phyloP scores from a whole-genome alignment of 306 rosid genomes.

The Echinosophora koreensis region DNA sequence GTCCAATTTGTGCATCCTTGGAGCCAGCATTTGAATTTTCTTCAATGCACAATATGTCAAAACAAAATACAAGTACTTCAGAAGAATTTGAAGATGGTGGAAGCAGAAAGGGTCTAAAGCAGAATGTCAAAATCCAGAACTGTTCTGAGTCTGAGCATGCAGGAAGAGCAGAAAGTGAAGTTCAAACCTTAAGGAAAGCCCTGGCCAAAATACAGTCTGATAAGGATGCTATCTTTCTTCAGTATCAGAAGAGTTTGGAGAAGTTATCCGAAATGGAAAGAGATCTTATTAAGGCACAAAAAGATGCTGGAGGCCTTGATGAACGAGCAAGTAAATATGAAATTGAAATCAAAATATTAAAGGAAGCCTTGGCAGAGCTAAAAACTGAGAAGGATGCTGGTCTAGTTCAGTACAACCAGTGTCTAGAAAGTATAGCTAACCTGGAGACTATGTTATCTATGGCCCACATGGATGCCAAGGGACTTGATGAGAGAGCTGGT shows the following conservation, averaged over 20 bases:
- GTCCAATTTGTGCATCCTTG: constrained; percentile 57
- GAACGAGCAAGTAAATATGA: constrained; percentile 92
- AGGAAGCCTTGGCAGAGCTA: constrained; percentile 74
- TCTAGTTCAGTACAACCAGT: constrained; percentile 70
- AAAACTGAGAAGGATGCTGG: constrained; percentile 75
- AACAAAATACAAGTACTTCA: constrained; percentile 52
- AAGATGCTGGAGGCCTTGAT: constrained; percentile 72
- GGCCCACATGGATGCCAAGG: constrained; percentile 64
- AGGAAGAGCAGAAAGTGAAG: constrained; percentile 67
- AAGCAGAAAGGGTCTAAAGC: constrained; percentile 79
- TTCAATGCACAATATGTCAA: constrained; percentile 50
- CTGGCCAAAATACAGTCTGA: constrained; percentile 74
- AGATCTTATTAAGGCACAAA: constrained; percentile 65
- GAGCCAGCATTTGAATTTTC: constrained; percentile 58
- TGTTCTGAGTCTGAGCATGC: constrained; percentile 61
- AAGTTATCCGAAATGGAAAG: constrained; percentile 71
- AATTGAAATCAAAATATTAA: constrained; percentile 79
- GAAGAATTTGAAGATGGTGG: constrained; percentile 54
- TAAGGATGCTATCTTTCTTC: constrained; percentile 77
- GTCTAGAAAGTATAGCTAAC: constrained; percentile 75
- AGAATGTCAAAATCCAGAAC: constrained; percentile 51
- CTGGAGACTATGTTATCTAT: constrained; percentile 63
- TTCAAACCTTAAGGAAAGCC: constrained; percentile 68
- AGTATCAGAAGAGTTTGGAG: constrained; percentile 76
- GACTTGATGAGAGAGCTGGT: constrained; percentile 60